Conservation (phyloP, 2,329 filamentous ascomycete genomes). For the Neonectria ditissima region DNA sequence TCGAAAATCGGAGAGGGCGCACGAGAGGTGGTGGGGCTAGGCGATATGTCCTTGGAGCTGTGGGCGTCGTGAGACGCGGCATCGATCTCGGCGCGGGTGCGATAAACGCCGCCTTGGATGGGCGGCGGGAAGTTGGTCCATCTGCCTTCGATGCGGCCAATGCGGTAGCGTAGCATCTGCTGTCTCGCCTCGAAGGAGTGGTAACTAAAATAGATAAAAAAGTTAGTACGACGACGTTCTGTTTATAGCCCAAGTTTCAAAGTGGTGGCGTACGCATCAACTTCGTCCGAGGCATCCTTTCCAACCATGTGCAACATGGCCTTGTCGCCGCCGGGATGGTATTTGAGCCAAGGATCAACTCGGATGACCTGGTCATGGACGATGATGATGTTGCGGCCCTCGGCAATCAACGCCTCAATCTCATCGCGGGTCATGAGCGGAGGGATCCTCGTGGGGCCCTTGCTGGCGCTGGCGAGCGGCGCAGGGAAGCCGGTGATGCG, state of each 20-base stretch:
- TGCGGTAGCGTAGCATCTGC: slow-evolving; percentile 84
- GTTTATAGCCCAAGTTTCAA: neutral
- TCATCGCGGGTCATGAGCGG: slow-evolving; percentile 54
- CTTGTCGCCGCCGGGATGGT: slow-evolving; percentile 92
- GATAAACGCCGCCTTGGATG: slow-evolving; percentile 88
- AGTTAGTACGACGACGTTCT: slow-evolving; percentile 24
- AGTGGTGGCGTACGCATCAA: slow-evolving; percentile 76
- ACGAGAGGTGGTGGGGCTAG: slow-evolving; percentile 66
- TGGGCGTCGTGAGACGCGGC: slow-evolving; percentile 28
- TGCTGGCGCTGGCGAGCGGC: slow-evolving; percentile 26
- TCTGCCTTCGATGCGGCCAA: slow-evolving; percentile 81
- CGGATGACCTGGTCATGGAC: slow-evolving; percentile 85
- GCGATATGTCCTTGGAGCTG: slow-evolving; percentile 37
- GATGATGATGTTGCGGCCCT: slow-evolving; percentile 83
- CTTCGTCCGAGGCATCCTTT: slow-evolving; percentile 92
- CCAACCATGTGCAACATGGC: slow-evolving; percentile 94
- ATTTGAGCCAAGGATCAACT: slow-evolving; percentile 87
- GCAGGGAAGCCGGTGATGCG: slow-evolving; percentile 41
- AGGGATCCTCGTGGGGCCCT: slow-evolving; percentile 40
- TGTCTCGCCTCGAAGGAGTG: slow-evolving; percentile 83
- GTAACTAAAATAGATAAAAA: slow-evolving; percentile 64
- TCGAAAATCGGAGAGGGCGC: slow-evolving; percentile 65
- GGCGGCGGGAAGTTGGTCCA: slow-evolving; percentile 93
- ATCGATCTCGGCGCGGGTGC: slow-evolving; percentile 56
- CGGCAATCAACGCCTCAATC: slow-evolving; percentile 81